Evolutionary conservation across 257 asterid genomes (phyloP).

Genomic region (Solanum piurae): DNA sequence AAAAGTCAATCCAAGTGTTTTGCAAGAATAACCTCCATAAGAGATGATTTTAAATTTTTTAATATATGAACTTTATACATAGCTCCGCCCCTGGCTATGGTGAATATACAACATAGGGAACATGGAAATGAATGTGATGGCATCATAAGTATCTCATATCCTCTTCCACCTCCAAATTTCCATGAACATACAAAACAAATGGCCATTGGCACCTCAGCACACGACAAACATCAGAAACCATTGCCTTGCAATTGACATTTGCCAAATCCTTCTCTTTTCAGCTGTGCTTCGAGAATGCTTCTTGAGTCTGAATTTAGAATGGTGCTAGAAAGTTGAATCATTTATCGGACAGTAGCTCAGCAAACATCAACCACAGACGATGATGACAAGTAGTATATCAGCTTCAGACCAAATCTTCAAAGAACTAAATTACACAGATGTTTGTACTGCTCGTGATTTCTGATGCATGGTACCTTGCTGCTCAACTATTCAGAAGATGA

Average conservation of each 20-base stretch:
- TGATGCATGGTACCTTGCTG: background rate
- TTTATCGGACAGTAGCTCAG: background rate
- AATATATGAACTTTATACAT: no score
- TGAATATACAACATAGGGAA: background rate
- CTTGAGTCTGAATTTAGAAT: background rate
- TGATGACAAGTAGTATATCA: background rate
- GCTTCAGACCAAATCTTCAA: background rate
- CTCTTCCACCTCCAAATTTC: background rate
- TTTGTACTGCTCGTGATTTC: background rate
- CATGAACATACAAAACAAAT: background rate
- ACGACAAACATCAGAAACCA: background rate
- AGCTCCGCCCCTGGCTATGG: background rate
- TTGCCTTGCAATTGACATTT: background rate
- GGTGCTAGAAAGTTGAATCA: background rate
- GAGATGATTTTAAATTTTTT: background rate
- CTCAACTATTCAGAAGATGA: constrained; percentile 40
- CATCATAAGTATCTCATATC: background rate
- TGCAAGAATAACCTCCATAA: no score
- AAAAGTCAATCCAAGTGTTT: no score
- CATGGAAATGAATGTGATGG: background rate
- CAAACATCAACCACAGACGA: background rate
- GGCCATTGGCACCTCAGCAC: background rate
- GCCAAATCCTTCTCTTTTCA: background rate
- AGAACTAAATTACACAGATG: background rate
- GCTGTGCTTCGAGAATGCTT: background rate